Evolutionary conservation across 179 eudicot genomes (phyloP).

Genomic region (Actinidia arguta): DNA sequence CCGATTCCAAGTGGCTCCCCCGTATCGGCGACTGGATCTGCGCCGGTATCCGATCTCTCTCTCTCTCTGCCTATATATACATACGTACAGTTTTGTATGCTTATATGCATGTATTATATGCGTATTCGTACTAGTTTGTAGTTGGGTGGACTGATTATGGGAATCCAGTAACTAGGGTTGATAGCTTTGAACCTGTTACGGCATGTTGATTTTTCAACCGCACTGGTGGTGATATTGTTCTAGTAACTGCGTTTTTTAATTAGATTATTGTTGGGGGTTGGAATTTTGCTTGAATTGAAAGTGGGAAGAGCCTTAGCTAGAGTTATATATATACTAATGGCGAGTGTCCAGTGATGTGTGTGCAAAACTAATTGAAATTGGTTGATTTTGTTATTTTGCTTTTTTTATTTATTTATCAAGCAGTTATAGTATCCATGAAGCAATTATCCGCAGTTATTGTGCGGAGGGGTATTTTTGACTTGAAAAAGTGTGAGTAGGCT

Average conservation of each 20-base stretch:
- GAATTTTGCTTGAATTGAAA: too few relatives aligned
- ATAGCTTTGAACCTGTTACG: not conserved
- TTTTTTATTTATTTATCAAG: too few relatives aligned
- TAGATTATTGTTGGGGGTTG: not conserved
- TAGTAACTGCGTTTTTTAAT: not conserved
- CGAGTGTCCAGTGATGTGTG: too few relatives aligned
- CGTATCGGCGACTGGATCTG: conserved; percentile 91
- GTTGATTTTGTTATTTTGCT: too few relatives aligned
- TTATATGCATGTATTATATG: not conserved
- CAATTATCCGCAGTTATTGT: too few relatives aligned
- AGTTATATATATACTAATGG: too few relatives aligned
- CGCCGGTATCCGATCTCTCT: conserved; percentile 39
- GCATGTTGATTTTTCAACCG: not conserved
- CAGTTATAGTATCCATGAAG: too few relatives aligned
- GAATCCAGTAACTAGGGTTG: conserved; percentile 8
- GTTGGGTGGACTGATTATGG: conserved; percentile 11
- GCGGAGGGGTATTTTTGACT: too few relatives aligned
- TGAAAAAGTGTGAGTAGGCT: too few relatives aligned
- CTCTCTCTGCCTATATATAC: not conserved
- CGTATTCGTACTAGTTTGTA: not conserved
- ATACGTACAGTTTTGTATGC: not conserved
- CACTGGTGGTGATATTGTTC: not conserved
- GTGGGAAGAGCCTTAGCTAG: too few relatives aligned
- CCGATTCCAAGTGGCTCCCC: conserved; percentile 82
- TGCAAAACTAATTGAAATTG: too few relatives aligned